These are phyloP conservation scores for Ochetophila trinervis DNA, from an alignment of 306 rosid species.

Conservation along the genomic window DNA sequence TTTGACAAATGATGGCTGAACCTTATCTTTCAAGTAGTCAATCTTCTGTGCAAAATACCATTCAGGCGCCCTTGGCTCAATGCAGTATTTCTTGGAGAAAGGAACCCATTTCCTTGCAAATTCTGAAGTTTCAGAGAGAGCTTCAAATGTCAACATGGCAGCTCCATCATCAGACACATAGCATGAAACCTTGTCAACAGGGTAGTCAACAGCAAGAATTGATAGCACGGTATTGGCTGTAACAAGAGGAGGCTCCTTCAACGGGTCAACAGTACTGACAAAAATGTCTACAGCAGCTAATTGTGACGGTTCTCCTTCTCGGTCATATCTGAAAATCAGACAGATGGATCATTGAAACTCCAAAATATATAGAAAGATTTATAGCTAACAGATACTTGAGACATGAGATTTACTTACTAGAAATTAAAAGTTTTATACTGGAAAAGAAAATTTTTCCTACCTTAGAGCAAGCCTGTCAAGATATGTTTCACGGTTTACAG, in stretches of 20 bases:
- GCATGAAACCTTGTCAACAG: slow-evolving; percentile 97
- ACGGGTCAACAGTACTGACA: slow-evolving; percentile 95
- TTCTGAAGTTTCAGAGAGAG: slow-evolving; percentile 87
- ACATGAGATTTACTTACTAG: slow-evolving; percentile 1
- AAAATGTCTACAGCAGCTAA: slow-evolving; percentile 93
- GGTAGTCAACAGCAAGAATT: slow-evolving; percentile 94
- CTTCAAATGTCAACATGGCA: slow-evolving; percentile 97
- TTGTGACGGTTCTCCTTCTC: slow-evolving; percentile 90
- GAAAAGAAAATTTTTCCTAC: slow-evolving; percentile 28
- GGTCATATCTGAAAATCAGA: slow-evolving; percentile 72
- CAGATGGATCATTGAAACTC: slow-evolving; percentile 19
- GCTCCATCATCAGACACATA: slow-evolving; percentile 98
- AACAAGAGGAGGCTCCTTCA: slow-evolving; percentile 96
- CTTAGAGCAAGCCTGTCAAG: slow-evolving; percentile 89
- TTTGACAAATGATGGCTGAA: slow-evolving; percentile 88
- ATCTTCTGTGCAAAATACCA: slow-evolving; percentile 95
- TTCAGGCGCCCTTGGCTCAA: slow-evolving; percentile 98
- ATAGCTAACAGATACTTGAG: slow-evolving; percentile 1
- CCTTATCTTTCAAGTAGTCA: slow-evolving; percentile 94
- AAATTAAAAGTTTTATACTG: not conserved
- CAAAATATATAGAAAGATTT: slow-evolving; percentile 6
- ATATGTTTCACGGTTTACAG: slow-evolving; percentile 95
- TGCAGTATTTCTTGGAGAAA: slow-evolving; percentile 69
- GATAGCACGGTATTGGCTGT: slow-evolving; percentile 95
- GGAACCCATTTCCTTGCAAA: slow-evolving; percentile 97